phyloP scores from a whole-genome alignment of 345 rosid genomes.

The Erucastrum elatum region DNA sequence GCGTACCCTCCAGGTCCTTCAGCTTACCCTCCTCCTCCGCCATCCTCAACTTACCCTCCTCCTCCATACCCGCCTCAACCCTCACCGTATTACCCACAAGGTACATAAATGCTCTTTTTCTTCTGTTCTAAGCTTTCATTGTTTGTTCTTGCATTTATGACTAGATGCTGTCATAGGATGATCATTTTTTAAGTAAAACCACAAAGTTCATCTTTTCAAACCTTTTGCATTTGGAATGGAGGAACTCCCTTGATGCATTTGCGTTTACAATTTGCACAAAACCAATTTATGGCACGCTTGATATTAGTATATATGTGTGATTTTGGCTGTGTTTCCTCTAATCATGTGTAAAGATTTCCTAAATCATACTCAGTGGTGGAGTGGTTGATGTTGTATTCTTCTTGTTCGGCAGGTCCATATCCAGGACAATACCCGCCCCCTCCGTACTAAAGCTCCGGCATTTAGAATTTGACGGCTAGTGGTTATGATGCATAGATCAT shows the following conservation, averaged over 20 bases:
- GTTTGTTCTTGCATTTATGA: background rate
- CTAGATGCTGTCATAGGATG: too few relatives aligned
- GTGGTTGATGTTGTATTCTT: background rate
- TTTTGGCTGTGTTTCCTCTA: background rate
- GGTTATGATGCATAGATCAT: slow-evolving; percentile 28
- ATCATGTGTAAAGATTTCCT: background rate
- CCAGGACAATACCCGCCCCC: slow-evolving; percentile 58
- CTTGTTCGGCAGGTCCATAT: slow-evolving; percentile 50
- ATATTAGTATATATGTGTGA: background rate
- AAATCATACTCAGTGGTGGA: background rate
- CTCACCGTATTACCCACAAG: slow-evolving; percentile 57
- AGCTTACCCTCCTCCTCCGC: slow-evolving; percentile 49
- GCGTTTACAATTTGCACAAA: background rate
- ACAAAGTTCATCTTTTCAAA: too few relatives aligned
- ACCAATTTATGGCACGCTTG: background rate
- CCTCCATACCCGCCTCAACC: slow-evolving; percentile 43
- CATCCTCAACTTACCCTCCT: slow-evolving; percentile 48
- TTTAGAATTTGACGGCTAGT: background rate
- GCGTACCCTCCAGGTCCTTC: slow-evolving; percentile 45
- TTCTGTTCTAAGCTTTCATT: background rate
- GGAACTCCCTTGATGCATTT: too few relatives aligned
- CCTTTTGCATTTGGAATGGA: too few relatives aligned
- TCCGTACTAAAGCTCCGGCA: slow-evolving; percentile 46
- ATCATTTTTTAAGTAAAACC: too few relatives aligned
- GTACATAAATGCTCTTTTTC: slow-evolving; percentile 26